Evolutionary conservation across 2,329 filamentous ascomycete species (phyloP), one percentile per base, ranked within the genome.

Genomic region (Huntiella savannae): DNA sequence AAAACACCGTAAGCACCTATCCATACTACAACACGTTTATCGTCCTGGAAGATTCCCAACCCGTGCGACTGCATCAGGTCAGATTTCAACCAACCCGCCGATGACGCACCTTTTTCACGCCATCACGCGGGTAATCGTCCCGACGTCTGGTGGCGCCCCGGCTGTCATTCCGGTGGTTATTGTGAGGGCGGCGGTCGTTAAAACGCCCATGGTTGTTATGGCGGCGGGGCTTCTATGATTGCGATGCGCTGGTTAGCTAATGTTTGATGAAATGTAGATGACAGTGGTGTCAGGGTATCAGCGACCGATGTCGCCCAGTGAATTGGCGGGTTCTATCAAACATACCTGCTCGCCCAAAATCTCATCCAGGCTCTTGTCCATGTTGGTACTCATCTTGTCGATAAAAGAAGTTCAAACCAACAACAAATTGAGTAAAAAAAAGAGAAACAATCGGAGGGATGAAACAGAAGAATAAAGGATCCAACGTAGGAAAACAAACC

Each of bases 101-200:
- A n/a, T 40, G 11, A 49, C 58, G 40, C 62, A 88, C 85, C 85
- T 92, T 92, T 86, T 79, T 87, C 61, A 88, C 74, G 64, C 83
- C 83, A 41, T 49, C 48, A 43, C 48, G 48, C 34, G 48, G 48
- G 40, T 43, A 47, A 28, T 49, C 48, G 44, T 49, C 48, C 40
- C 48, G 48, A 47, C 44, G 48, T 49, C 44, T 49, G 16, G 8
- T 39, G 32, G 35, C 17, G 28, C 37, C 33, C 22, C 22, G 22
- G 22, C 22, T 28, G 8, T 28, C 22, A 28, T 28, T 28, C 22
- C 22, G 22, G 16, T 38, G 28, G 22, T 35, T 46, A 43, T 40
- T 39, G 16, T 28, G 22, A 34, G 32, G 32, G 32, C 17, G 34
- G 39, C 28, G 35, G 16, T 46, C 43, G 40, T 39, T 35, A n/a